Base-by-base conservation (phyloP, 345 rosid genomes). In the Hibiscus tridactylites region DNA sequence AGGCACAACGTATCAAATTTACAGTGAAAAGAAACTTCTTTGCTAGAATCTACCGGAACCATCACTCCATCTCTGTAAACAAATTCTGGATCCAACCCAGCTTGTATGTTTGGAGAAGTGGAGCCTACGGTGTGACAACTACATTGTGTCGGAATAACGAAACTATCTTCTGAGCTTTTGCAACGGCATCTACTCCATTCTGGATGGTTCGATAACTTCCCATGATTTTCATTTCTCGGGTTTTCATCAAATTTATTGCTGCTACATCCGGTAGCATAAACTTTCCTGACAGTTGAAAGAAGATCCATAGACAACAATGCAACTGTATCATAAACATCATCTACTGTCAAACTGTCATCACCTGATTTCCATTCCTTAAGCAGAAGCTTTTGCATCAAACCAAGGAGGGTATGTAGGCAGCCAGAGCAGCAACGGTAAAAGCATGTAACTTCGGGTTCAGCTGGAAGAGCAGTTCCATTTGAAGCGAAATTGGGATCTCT, bases 41-140 rank as follows among this genome's bases (percentile, higher is more conserved):
- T 62, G 59, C 77, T 76, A 17, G 68, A 73, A 80, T 79, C 82
- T 59, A 78, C 73, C 13, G 91, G 84, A 72, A 85, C 84, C 82
- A 90, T 77, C 54, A 91, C 77, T 64, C 96, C 97, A 73, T 95
- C 89, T 75, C 89, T 79, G 87, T 89, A 81, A 76, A 85, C 71
- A 78, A 85, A 90, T 60, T 72, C 56, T 57, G 74, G 85, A 70
- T 85, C 79, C 28, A 70, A 72, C 56, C 84, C 83, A 0, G 72
- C 65, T 71, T 75, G 79, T 11, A 77, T 54, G 58, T 26, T 65
- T 15, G 73, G 71, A 63, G 75, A 60, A 52, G 52, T 59, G 29
- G 62, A 82, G 61, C 79, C 82, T n/a, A 44, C 21, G 52, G 77
- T 35, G 79, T 91, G 97, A 76, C 90, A 85, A 67, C 80, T 73